phyloP scores from a whole-genome alignment of 1,139 yeast genomes.

The Debaryomycetaceae sp. region DNA sequence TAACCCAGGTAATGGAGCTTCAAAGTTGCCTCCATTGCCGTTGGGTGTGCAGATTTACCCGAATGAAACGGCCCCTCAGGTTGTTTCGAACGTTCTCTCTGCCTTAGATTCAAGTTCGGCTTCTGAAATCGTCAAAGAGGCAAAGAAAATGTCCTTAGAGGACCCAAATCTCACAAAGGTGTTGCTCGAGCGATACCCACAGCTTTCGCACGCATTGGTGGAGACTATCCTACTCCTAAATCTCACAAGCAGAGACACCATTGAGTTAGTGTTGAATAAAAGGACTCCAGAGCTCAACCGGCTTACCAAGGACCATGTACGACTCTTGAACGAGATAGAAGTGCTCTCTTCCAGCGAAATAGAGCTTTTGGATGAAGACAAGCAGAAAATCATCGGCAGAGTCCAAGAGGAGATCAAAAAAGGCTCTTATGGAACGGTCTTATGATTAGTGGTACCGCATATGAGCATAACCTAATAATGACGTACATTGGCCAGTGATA shows the following conservation, averaged over 20 bases:
- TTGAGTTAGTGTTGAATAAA: conserved; percentile 41
- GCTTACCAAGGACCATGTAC: conserved; percentile 47
- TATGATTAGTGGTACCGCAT: background rate
- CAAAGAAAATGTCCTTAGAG: conserved; percentile 59
- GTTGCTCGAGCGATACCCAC: conserved; percentile 70
- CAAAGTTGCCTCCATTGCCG: conserved; percentile 43
- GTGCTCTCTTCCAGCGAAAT: conserved; percentile 64
- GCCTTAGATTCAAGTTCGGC: conserved; percentile 58
- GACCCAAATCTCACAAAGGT: conserved; percentile 63
- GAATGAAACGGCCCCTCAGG: conserved; percentile 55
- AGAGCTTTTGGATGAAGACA: conserved; percentile 55
- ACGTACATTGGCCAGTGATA: background rate
- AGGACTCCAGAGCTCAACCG: conserved; percentile 37
- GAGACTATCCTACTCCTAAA: conserved; percentile 68
- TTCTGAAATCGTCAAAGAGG: conserved; percentile 53
- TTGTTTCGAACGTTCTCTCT: conserved; percentile 55
- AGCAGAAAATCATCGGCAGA: conserved; percentile 35
- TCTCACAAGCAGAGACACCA: conserved; percentile 51
- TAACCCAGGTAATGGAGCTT: conserved; percentile 9
- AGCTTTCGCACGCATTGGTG: conserved; percentile 74
- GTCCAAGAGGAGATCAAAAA: conserved; percentile 39
- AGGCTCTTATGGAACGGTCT: conserved; percentile 44
- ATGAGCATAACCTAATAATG: background rate
- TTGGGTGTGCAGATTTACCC: conserved; percentile 50
- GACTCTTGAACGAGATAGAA: conserved; percentile 53